These are phyloP conservation scores for Asterophora lycoperdoides DNA, from an alignment of 768 basidiomycete genomes.

Conservation along the genomic window DNA sequence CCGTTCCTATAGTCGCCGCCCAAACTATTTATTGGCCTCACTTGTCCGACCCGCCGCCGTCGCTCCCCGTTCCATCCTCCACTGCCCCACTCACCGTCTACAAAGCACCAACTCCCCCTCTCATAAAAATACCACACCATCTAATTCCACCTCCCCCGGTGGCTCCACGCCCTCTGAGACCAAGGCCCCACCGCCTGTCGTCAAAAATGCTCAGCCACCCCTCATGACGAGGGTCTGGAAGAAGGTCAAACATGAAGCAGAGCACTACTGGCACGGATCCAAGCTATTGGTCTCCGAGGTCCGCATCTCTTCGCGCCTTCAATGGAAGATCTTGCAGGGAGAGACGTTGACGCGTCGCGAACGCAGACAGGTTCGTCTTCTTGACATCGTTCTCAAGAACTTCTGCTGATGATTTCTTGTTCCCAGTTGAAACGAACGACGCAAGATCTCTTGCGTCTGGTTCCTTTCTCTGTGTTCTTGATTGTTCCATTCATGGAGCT, in stretches of 20 bases:
- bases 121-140: constrained; percentile 11
- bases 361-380: constrained; percentile 69
- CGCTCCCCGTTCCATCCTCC: constrained; percentile 17
- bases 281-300: constrained; percentile 94
- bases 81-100: constrained; percentile 17
- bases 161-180: constrained; percentile 32
- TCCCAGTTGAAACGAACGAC: constrained; percentile 86
- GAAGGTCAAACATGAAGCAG: constrained; percentile 91
- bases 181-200: constrained; percentile 47
- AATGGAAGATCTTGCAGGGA: constrained; percentile 91
- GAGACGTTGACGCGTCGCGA: constrained; percentile 90
- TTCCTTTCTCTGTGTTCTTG: constrained; percentile 93
- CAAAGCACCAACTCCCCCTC: constrained; percentile 30
- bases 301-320: constrained; percentile 80
- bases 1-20: constrained; percentile 34
- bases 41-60: constrained; percentile 4
- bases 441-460: constrained; percentile 84
- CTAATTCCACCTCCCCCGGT: constrained; percentile 12
- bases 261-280: constrained; percentile 95
- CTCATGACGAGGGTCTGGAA: constrained; percentile 74
- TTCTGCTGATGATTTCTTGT: background rate
- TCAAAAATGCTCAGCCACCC: constrained; percentile 39
- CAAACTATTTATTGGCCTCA: constrained; percentile 22
- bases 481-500: constrained; percentile 99
- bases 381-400: background rate